A percentile compares a stretch with the other conserved stretches of the same genome.
These are phyloP conservation scores for Zygoascus flipseniorum DNA, from an alignment of 805 yeast genomes.

Conservation along the genomic window DNA sequence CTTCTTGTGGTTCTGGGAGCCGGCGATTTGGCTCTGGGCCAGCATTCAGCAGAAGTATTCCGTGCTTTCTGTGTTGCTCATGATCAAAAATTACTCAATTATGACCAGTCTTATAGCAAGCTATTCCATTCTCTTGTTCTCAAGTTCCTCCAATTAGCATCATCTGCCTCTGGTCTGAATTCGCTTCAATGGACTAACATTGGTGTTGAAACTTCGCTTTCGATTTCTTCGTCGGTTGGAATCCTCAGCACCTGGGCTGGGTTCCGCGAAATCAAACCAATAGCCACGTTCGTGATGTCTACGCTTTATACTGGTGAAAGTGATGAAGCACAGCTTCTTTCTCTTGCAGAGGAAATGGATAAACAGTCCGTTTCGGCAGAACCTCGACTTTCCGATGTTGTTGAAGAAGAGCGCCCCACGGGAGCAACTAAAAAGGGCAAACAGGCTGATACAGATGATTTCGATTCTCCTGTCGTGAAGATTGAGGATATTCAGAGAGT, in stretches of 20 bases:
- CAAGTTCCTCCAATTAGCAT: constrained; percentile 17
- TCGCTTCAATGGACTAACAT: constrained; percentile 21
- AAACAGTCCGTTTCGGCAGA: not conserved
- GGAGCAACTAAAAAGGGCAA: not conserved
- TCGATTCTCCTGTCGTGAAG: not conserved
- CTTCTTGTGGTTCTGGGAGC: constrained; percentile 43
- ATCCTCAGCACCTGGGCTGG: constrained; percentile 25
- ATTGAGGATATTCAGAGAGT: not conserved
- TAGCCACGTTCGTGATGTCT: constrained; percentile 20
- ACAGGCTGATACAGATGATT: not conserved
- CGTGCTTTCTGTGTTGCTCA: constrained; percentile 39
- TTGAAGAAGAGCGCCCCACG: not conserved
- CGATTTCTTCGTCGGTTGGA: constrained; percentile 27
- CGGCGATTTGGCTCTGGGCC: constrained; percentile 55
- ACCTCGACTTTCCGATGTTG: not conserved
- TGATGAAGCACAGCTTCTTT: constrained; percentile 2
- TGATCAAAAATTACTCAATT: constrained; percentile 55
- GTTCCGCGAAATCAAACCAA: constrained; percentile 18
- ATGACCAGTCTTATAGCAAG: constrained; percentile 51
- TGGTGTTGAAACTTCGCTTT: constrained; percentile 38
- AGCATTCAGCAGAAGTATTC: constrained; percentile 26
- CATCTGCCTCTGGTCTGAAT: constrained; percentile 29
- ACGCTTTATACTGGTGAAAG: constrained; percentile 13
- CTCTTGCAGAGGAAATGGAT: constrained; percentile 4
- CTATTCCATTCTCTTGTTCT: constrained; percentile 32